Base-by-base conservation (phyloP, 805 yeast species). In the Clavispora carvajalis region DNA sequence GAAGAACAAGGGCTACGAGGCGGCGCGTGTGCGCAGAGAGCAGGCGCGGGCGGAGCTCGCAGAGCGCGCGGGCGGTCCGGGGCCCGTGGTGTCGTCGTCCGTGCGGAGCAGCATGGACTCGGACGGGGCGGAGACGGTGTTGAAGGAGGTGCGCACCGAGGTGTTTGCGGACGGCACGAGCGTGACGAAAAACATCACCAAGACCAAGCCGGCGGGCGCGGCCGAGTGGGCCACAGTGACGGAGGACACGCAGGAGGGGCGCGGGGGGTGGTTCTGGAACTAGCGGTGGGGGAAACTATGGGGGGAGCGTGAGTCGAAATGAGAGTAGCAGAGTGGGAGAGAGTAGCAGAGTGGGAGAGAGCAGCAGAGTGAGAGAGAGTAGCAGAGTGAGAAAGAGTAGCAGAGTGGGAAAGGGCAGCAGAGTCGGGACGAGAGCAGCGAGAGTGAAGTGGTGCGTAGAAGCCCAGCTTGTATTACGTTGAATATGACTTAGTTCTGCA, bases 1-100 rank as follows among this genome's bases (percentile, higher is more conserved):
- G 90, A 76, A 72, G 51, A 58, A 71, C n/a, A 64, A 69, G 30
- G 79, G 79, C 77, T 69, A 62, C 38, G 66, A 69, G 40, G 52
- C 69, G n/a, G 52, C 68, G n/a, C 67, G 63, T 38, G 52, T 59
- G 36, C 68, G 71, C 46, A 65, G 70, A 45, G 45, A 37, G 15
- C 37, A 23, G 16, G 21, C 30, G 17, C 21, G 33, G 35, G 36
- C 26, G 16, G 19, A 33, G 31, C 18, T 33, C 68, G 71, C 46
- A 65, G 70, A 45, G 45, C 35, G 15, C 37, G 21, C n/a, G 21
- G 26, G 17, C 21, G 33, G 35, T 33, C 26, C n/a, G 19, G 29
- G 31, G 21, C 35, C 22, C 4, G 56, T 62, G 3, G 54, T 63
- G 17, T 62, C 69, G 5, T 51, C 56, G 7, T 55, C 65, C 10